Evolutionary conservation across 805 yeast species (phyloP).

Genomic region (Starmerella riodocensis): DNA sequence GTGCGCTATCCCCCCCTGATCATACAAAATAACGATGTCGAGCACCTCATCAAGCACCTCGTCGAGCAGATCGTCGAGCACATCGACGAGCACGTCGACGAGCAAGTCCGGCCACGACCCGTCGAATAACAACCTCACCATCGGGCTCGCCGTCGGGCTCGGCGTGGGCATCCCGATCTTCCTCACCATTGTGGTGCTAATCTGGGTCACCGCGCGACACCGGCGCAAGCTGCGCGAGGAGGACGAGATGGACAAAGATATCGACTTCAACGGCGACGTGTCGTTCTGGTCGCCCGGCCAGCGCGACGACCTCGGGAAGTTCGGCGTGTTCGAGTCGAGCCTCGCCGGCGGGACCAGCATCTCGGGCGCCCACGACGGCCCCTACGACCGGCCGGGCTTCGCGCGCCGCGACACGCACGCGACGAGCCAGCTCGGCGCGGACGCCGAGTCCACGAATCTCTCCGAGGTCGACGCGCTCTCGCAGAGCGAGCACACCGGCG

Average conservation of each 20-base stretch:
- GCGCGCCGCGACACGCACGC: not conserved
- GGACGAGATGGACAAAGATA: slow-evolving; percentile 26
- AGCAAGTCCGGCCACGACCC: not conserved
- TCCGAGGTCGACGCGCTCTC: slow-evolving; percentile 5
- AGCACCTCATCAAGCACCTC: no score
- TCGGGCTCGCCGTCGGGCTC: slow-evolving; percentile 25
- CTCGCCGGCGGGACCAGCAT: not conserved
- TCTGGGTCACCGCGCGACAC: slow-evolving; percentile 27
- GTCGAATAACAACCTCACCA: slow-evolving; percentile 4
- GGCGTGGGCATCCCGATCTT: slow-evolving; percentile 32
- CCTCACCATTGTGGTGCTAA: slow-evolving; percentile 24
- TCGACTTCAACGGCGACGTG: slow-evolving; percentile 30
- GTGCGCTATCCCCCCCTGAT: no score
- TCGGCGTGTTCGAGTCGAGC: not conserved
- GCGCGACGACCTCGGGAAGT: not conserved
- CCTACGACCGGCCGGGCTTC: not conserved
- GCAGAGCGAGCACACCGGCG: not conserved
- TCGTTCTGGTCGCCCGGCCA: slow-evolving; percentile 14
- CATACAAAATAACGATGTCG: no score
- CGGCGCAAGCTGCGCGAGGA: slow-evolving; percentile 26
- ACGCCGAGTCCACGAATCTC: slow-evolving; percentile 2
- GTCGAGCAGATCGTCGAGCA: not conserved
- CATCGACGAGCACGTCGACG: slow-evolving; percentile 1
- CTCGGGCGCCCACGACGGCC: no score
- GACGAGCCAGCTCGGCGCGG: not conserved